These are phyloP conservation scores for Kockovaella imperatae DNA, from an alignment of 768 basidiomycete species.

Conservation along the genomic window DNA sequence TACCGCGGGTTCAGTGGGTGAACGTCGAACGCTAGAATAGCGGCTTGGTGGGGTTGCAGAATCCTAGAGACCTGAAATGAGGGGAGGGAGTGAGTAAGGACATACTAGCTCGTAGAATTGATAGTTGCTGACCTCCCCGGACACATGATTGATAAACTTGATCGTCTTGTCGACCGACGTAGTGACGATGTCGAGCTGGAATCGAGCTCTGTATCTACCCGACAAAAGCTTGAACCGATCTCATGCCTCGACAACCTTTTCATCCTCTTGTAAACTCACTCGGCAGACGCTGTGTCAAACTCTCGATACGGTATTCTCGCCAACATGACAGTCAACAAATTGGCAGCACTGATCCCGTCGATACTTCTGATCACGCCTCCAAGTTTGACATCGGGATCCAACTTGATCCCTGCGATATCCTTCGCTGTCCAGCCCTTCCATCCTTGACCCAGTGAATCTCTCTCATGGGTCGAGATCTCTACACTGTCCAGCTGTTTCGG, in stretches of 20 bases:
- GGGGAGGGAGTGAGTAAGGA: not conserved
- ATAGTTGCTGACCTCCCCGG: constrained; percentile 28
- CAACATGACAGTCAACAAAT: constrained; percentile 26
- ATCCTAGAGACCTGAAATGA: constrained; percentile 29
- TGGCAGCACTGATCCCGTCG: constrained; percentile 32
- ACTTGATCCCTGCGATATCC: constrained; percentile 19
- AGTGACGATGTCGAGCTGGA: constrained; percentile 23
- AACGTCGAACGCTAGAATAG: constrained; percentile 31
- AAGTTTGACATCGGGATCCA: constrained; percentile 23
- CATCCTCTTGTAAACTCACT: constrained; percentile 17
- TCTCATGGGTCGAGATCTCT: not conserved
- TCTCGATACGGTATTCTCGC: constrained; percentile 21
- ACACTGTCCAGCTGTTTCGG: constrained; percentile 7
- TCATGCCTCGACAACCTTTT: not conserved
- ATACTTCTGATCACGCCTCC: constrained; percentile 26
- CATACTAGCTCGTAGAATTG: not conserved
- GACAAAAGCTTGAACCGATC: too few relatives aligned
- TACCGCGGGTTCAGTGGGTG: constrained; percentile 36
- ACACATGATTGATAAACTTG: constrained; percentile 28
- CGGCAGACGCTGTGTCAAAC: constrained; percentile 33
- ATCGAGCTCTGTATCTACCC: constrained; percentile 22
- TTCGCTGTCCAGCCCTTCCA: constrained; percentile 13
- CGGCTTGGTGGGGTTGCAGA: constrained; percentile 35
- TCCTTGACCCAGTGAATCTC: not conserved
- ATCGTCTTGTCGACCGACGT: constrained; percentile 41